Evolutionary conservation across 495 filamentous ascomycete species (phyloP), one percentile per base, ranked within the genome.

Genomic region (Astrothelium subdiscretum): DNA sequence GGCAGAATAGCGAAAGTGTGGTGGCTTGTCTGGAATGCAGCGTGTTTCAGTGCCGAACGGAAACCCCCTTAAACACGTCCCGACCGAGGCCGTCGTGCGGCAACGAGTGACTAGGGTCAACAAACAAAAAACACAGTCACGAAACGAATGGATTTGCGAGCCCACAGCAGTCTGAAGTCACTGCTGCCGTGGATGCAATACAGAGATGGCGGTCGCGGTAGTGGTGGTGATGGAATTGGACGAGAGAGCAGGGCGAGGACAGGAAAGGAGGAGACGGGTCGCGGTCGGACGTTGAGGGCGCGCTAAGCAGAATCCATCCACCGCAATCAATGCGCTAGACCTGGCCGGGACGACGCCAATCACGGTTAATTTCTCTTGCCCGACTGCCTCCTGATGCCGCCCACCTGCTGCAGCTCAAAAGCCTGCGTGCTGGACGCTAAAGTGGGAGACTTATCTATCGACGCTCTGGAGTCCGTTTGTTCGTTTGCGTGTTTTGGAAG

Each of bases 81-180:
- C 24, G 20, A 12, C 11, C 48, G 48, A 3, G 48, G 48, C 29
- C n/a, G 22, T 11, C 12, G 48, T 54, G 48, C 48, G 20, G 48
- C 22, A 54, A 54, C 48, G 48, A 54, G 24, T 8, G 48, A 54
- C 48, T 54, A 24, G 48, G 48, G 48, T 54, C 48, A 54, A 54
- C 48, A 29, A 54, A n/a, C n/a, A n/a, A n/a, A n/a, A n/a, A 54
- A 54, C 22, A 15, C 48, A 29, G 29, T 29, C 48, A 54, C n/a
- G 24, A 54, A 54, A 54, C 48, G 48, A 54, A 54, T 54, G 48
- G 48, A 54, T 27, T 20, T 4, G 48, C 48, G 29, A 15, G 29
- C 10, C 11, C 48, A 29, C 8, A 3, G 22, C 24, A 2, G 12
- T 26, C n/a, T 22, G 48, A 26, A 27, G 48, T 29, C 48, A 24